Base-by-base conservation (phyloP, 2,329 filamentous ascomycete genomes). In the Colletotrichum incanum region DNA sequence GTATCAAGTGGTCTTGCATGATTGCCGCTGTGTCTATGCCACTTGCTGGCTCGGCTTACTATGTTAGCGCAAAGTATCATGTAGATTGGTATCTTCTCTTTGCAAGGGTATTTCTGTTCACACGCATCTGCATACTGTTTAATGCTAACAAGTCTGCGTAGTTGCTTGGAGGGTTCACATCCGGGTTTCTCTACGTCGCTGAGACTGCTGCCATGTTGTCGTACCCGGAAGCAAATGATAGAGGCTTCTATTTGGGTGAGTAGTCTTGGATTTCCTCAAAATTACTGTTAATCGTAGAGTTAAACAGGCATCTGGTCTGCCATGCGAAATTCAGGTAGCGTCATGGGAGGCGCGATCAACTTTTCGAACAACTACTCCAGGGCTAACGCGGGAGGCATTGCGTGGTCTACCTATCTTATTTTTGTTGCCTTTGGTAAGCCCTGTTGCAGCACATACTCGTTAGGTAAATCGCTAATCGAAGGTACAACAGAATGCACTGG, bases 341-440 rank as follows among this genome's bases (percentile, higher is more conserved):
- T 88, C 1, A 67, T 87, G 0, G 86, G 86, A 14, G 84, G 85
- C n/a, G 80, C 83, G 1, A 85, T 88, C 67, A 83, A 85, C 0
- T 79, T 88, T n/a, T 84, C 78, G 1, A 78, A 87, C 45, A 88
- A 88, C 68, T 58, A 76, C 16, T 74, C 69, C 1, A 73, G 43
- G 0, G 73, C 73, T n/a, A 59, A 64, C 28, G 75, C 75, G 8
- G 78, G 79, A 23, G 78, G 76, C 50, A 73, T 80, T 20, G 74
- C 74, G 4, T 75, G 76, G 60, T 71, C 75, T 2, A 80, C 78
- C 1, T 80, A 79, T 47, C 74, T 80, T 34, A 72, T 79, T 55
- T 77, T 80, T 52, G 75, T 80, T 11, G 77, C 73, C 9, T 68
- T 80, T 50, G 77, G 70, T 74, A 23, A 16, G 65, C 2, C 41